Evolutionary conservation across 805 yeast species (phyloP), one percentile per base, ranked within the genome.

Genomic region (Candida schatavii): DNA sequence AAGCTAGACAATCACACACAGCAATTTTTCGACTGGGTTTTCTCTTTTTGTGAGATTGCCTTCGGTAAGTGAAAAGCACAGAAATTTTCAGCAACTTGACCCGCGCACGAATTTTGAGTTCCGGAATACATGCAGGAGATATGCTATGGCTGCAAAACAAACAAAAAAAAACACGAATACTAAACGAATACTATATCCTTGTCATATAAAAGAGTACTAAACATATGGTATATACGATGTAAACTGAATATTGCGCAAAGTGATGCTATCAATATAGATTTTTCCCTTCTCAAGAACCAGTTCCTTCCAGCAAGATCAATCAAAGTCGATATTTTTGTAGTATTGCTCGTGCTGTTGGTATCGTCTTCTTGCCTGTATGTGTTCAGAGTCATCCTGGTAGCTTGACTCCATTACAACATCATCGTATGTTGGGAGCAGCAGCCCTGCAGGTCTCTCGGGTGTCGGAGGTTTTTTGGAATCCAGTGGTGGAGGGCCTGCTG

Each of bases 371-470:
- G 68, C 69, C 14, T 64, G 41, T 37, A 49, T 51, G 37, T 66
- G 67, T 37, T 66, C 70, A 33, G 59, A 47, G 26, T 54, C 52
- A 42, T 63, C 59, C 44, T 64, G 70, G 42, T 48, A 59, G 14
- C 54, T 47, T 18, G 51, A 45, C 38, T 64, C 69, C 21, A 56
- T 46, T 41, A 66, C 47, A 5, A 59, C 72, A 22, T 66, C 72
- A 28, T 65, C 70, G 47, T 67, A 67, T 0, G 72, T 64, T 1
- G 72, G 72, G 22, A 64, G 51, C 10, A 34, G 40, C 36, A 33
- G 36, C 14, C 36, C 26, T 4, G 36, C 18, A 11, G 42, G 42
- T 17, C 38, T 22, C 15, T 18, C 26, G 5, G 36, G 36, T 3
- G 6, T 7, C 3, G 36, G 36, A 20, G 36, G 26, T 5, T 14